Percentiles rank a stretch among this genome's conserved stretches.
These are phyloP conservation scores for Trametes sanguinea DNA, from an alignment of 768 basidiomycete species.

Conservation along the genomic window DNA sequence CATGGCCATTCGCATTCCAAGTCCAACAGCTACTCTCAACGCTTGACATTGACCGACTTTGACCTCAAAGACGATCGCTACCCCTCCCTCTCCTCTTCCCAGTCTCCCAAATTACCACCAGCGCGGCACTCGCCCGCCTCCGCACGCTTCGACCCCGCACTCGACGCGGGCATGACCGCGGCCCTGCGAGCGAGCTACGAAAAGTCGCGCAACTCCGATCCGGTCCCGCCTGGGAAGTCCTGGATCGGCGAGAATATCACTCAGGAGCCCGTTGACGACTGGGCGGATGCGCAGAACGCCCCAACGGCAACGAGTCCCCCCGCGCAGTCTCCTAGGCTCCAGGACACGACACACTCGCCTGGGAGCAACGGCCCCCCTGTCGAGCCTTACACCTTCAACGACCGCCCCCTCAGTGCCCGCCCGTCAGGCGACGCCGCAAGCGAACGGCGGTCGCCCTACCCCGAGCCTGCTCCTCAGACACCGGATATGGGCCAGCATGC, in stretches of 20 bases:
- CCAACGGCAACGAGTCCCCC: conserved; percentile 15
- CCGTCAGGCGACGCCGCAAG: conserved; percentile 12
- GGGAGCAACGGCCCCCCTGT: conserved; percentile 10
- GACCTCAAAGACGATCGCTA: conserved; percentile 69
- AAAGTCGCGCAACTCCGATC: conserved; percentile 15
- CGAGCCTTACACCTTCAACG: conserved; percentile 14
- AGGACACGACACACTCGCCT: conserved; percentile 22
- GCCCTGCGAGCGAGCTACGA: conserved; percentile 20
- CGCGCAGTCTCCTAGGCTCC: conserved; percentile 21
- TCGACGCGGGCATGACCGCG: conserved; percentile 22
- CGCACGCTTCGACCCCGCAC: conserved; percentile 12
- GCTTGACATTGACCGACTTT: conserved; percentile 57
- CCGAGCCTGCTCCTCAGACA: conserved; percentile 12
- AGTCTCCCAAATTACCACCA: conserved; percentile 5
- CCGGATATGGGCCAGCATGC: conserved; percentile 32
- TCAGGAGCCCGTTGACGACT: conserved; percentile 26
- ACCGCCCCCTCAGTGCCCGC: conserved; percentile 6
- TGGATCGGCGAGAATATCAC: conserved; percentile 29
- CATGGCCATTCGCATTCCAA: conserved; percentile 39
- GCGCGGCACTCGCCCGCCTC: background rate
- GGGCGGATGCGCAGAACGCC: conserved; percentile 5
- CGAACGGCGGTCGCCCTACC: conserved; percentile 6
- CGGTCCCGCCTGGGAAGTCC: conserved; percentile 13
- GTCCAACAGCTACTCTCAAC: conserved; percentile 50
- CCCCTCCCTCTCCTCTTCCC: conserved; percentile 35